These are phyloP conservation scores for Physcomitrellopsis africana DNA, from an alignment of 225 moss, liverwort and hornwort species.

Conservation along the genomic window DNA sequence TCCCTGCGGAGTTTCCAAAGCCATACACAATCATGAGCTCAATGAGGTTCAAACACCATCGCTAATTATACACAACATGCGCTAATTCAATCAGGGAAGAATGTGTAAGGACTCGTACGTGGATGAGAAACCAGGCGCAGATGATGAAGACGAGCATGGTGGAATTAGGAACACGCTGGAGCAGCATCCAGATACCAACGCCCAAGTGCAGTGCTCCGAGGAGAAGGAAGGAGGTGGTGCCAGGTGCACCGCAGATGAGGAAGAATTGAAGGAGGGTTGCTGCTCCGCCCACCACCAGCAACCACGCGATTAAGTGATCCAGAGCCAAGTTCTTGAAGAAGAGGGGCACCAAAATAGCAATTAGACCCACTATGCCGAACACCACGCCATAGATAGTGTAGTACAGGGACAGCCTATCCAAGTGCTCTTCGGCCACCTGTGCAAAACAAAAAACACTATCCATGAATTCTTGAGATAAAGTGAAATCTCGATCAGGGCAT, in stretches of 20 bases:
- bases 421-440: slow-evolving; percentile 64
- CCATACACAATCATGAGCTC: too few relatives aligned
- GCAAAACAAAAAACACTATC: too few relatives aligned
- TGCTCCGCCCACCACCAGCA: slow-evolving; percentile 67
- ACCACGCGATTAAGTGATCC: slow-evolving; percentile 67
- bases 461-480: too few relatives aligned
- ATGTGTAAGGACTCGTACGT: slow-evolving; percentile 34
- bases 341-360: slow-evolving; percentile 64
- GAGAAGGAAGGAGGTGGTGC: slow-evolving; percentile 74
- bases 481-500: too few relatives aligned
- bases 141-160: slow-evolving; percentile 60
- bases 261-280: slow-evolving; percentile 81
- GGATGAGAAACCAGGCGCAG: slow-evolving; percentile 73
- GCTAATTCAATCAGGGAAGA: not conserved
- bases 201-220: slow-evolving; percentile 74
- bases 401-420: slow-evolving; percentile 70
- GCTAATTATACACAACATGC: too few relatives aligned
- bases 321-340: slow-evolving; percentile 48
- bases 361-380: slow-evolving; percentile 56
- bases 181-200: slow-evolving; percentile 65
- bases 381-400: slow-evolving; percentile 69
- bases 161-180: slow-evolving; percentile 48
- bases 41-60: too few relatives aligned
- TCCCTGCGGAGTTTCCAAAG: slow-evolving; percentile 43
- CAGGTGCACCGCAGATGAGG: slow-evolving; percentile 86